Evolutionary conservation across 352 stramenopile genomes (phyloP), one percentile per base, ranked within the genome.

Genomic region (Thalassiosira hispida): DNA sequence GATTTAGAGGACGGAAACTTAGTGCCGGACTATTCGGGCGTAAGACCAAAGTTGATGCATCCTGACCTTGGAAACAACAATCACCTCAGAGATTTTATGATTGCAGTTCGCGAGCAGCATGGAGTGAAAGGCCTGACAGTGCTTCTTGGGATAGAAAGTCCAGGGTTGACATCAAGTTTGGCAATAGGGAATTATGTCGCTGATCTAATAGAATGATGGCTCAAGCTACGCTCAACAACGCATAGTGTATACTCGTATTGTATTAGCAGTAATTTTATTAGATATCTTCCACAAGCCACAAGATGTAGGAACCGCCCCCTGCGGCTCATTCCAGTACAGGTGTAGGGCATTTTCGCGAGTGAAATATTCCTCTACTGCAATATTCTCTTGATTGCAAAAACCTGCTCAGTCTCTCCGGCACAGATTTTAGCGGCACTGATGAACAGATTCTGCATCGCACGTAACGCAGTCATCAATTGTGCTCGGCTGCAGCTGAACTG

Each of bases 71-170:
- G 35, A 46, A 46, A 44, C 40, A n/a, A 57, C 35, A 62, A 44
- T 11, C 25, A 27, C 55, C 35, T 86, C 79, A 79, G 46, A 85
- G 97, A 99, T 81, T 99, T 99, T 81, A 92, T 92, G 23, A 95
- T 99, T 57, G 80, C 95, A 77, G 89, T 90, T 57, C 68, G 86
- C 9, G 71, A 85, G 16, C 72, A 74, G 2, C 96, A 98, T 73
- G 93, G 93, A 9, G 76, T 97, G 0, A 86, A 70, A 53, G 93
- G 94, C 20, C 88, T 98, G 11, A 89, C 98, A 52, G 94, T 98
- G 76, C 82, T 98, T 33, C 96, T 96, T 25, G 97, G 97, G 25
- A 98, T 99, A 38, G 97, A 99, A 77, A 98, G 96, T 18, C 97
- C 97, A 8, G 97, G 97, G 23, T 97, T 84, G 46, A 93, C 88